These are phyloP conservation scores for Vigna angularis DNA, from an alignment of 306 rosid species.

Conservation along the genomic window DNA sequence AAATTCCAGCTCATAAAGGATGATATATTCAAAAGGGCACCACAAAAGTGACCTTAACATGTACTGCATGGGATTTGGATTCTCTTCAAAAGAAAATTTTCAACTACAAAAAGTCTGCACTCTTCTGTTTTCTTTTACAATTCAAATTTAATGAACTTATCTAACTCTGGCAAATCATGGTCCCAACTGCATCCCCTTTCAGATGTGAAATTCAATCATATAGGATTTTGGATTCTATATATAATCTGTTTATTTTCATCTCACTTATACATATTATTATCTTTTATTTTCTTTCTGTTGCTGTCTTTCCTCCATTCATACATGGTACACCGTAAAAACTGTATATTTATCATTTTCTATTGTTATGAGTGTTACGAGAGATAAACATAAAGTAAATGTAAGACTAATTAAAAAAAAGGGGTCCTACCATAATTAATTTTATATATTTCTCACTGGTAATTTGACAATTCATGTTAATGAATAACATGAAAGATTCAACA, in stretches of 20 bases:
- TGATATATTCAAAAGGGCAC: conserved; percentile 9
- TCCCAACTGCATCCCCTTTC: background rate
- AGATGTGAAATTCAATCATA: conserved; percentile 19
- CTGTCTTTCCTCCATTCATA: background rate
- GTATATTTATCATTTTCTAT: background rate
- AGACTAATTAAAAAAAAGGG: background rate
- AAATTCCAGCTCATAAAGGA: conserved; percentile 7
- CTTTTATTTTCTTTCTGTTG: background rate
- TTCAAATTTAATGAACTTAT: no score
- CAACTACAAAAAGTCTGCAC: background rate
- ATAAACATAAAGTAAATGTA: background rate
- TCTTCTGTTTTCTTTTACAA: background rate
- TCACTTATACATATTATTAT: background rate
- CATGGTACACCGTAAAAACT: background rate
- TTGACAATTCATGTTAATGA: background rate
- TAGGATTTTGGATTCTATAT: background rate
- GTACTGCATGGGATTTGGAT: background rate
- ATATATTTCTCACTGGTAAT: background rate
- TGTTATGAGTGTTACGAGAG: background rate
- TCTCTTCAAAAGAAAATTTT: background rate
- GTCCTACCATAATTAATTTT: background rate
- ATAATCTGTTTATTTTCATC: background rate
- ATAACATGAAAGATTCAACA: background rate
- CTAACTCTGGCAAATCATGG: background rate
- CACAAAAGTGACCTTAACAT: conserved; percentile 1